Base-by-base conservation (phyloP, 176 grass and related monocot genomes). In the Oryza officinalis region DNA sequence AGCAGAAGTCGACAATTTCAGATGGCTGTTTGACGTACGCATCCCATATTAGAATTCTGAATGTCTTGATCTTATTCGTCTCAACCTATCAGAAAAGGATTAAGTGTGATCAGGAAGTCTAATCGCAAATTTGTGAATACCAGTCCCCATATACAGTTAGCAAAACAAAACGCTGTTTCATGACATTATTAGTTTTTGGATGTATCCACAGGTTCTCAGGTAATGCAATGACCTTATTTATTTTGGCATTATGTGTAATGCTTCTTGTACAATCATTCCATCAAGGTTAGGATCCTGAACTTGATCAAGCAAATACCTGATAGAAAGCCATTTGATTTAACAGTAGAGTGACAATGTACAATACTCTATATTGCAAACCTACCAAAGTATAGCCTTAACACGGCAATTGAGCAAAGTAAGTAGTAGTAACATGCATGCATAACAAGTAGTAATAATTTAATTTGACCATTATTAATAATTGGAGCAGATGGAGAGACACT, bases 331-430 rank as follows among this genome's bases (percentile, higher is more conserved):
- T 14, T n/a, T 77, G 72, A 70, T 77, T 65, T 31, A 41, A 88
- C 65, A 77, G 31, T 40, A 81, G 40, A 46, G 63, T 22, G 69
- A 50, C 32, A 47, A 10, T 64, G 64, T n/a, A 63, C 63, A 45
- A 26, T 75, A 67, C 41, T 32, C 74, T 33, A 77, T 65, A 73
- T 77, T 67, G 82, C 74, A 71, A 71, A 59, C 25, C 74, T 85
- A 46, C 74, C 45, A 85, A 69, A 10, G 1, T 30, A 1, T 38
- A 38, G 37, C 83, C 69, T 57, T 63, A 52, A 35, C 25, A 73
- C 25, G 8, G 63, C 22, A 69, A 35, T 72, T 37, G 57, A 67
- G 65, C 78, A 23, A 61, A 61, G 72, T 35, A 6, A 33, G 33
- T 35, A 35, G 5, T 40, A 18, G 80, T 38, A 38, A 8, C 37